Evolutionary conservation across 202 grass and related monocot genomes (phyloP), one percentile per base, ranked within the genome.

Genomic region (Schoenoplectus tabernaemontani): DNA sequence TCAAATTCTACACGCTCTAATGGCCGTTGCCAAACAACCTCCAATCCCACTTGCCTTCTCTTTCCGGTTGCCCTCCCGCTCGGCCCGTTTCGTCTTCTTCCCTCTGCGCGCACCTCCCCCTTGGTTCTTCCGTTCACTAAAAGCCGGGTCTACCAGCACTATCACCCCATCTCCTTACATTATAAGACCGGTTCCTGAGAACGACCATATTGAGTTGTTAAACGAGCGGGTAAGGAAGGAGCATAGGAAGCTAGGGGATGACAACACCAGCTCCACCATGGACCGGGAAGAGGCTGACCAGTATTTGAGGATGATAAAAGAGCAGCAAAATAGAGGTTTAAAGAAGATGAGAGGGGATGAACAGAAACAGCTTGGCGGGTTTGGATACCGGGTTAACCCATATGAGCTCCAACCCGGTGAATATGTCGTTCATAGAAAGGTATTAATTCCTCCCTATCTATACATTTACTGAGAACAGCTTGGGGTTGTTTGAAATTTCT

Each of bases 341-440:
- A 82, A 86, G 66, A 89, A 90, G 86, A 73, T 97, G 36, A 83
- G 87, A 58, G 61, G 93, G 57, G 44, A 78, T 33, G 81, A 87
- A 7, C 57, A 64, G 57, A 77, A 84, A 11, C 62, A 58, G 44
- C 60, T 36, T 11, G 86, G 86, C 26, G 89, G 91, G 62, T 86
- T 98, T 8, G 95, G 95, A 44, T 93, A 98, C 53, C 82, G 88
- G 39, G 91, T 90, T 32, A 89, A 98, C 82, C 95, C 89, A 17
- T 86, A 86, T 60, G 78, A 91, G 82, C 89, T 98, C 76, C 76
- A 83, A 39, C 81, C 89, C 7, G 91, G 91, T 64, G 89, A 98
- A 78, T 98, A 94, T 76, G 89, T 98, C 23, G 91, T 98, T 71
- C 95, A 94, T 76, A 98, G 90, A 88, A 98, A 90, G 77, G 77